A percentile compares a stretch with the other conserved stretches of the same genome.
These are phyloP conservation scores for Hibiscus syriacus DNA, from an alignment of 345 rosid species.

Conservation along the genomic window DNA sequence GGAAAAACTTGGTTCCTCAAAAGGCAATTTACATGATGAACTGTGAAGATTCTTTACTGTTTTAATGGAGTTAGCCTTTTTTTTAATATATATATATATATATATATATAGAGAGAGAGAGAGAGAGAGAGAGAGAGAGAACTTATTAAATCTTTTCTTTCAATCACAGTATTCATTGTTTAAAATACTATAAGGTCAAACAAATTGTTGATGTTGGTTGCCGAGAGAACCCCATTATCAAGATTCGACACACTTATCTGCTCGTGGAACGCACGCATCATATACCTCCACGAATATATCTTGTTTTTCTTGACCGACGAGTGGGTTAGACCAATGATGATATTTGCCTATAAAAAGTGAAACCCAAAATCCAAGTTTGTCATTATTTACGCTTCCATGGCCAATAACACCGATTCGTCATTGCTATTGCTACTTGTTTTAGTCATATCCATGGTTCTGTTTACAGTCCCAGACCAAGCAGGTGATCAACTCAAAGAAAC, in stretches of 20 bases:
- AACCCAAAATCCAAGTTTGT: not conserved
- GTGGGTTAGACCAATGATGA: not conserved
- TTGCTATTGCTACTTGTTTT: not conserved
- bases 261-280: not conserved
- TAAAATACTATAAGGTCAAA: not conserved
- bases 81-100: too few species aligned
- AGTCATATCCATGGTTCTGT: not conserved
- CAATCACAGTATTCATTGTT: too few species aligned
- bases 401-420: not conserved
- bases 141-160: too few species aligned
- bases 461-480: not conserved
- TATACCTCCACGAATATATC: not conserved
- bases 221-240: not conserved
- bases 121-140: too few species aligned
- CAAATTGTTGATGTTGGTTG: not conserved
- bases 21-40: slow-evolving; percentile 42
- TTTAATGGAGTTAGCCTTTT: not conserved
- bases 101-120: too few species aligned
- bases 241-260: not conserved
- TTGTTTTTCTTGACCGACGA: not conserved
- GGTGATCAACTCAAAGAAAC: slow-evolving; percentile 3
- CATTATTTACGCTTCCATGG: not conserved
- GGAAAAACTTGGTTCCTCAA: slow-evolving; percentile 16
- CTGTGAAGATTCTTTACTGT: slow-evolving; percentile 23
- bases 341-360: not conserved